These are phyloP conservation scores for Sugiyamaella sp. DNA, from an alignment of 1,139 yeast species.

Conservation along the genomic window DNA sequence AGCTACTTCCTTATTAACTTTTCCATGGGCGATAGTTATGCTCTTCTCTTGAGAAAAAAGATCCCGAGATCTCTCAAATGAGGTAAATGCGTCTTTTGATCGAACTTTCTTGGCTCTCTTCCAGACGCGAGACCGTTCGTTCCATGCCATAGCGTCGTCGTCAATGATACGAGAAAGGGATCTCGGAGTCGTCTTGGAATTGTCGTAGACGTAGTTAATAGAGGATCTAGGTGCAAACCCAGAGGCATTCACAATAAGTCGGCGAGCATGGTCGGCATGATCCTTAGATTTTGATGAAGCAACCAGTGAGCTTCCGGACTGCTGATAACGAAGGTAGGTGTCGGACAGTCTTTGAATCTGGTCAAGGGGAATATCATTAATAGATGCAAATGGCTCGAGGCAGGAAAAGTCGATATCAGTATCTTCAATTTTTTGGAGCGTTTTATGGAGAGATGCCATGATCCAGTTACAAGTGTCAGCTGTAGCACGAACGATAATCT, in stretches of 20 bases:
- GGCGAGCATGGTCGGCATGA: conserved; percentile 33
- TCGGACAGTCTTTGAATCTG: conserved; percentile 40
- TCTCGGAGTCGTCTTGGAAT: conserved; percentile 23
- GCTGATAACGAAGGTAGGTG: conserved; percentile 35
- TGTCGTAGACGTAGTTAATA: conserved; percentile 30
- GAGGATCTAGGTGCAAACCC: conserved; percentile 28
- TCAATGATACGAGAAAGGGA: conserved; percentile 34
- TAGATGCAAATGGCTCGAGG: conserved; percentile 27
- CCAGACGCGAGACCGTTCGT: conserved; percentile 38
- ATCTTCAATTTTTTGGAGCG: conserved; percentile 31
- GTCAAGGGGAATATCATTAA: conserved; percentile 29
- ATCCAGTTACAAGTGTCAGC: conserved; percentile 43
- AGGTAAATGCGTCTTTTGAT: conserved; percentile 12
- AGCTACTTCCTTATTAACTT: neutral
- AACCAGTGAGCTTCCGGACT: conserved; percentile 27
- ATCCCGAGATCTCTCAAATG: neutral
- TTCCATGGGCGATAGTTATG: conserved; percentile 3
- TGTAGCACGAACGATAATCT: conserved; percentile 45
- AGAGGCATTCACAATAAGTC: conserved; percentile 35
- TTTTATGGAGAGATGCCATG: conserved; percentile 38
- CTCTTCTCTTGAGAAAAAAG: neutral
- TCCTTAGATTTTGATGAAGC: conserved; percentile 32
- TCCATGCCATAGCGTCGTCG: conserved; percentile 41
- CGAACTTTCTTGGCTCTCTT: conserved; percentile 32
- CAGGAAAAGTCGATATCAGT: conserved; percentile 32